Base-by-base conservation (phyloP, 1,284 basidiomycete genomes). In the Athelia psychrophila region DNA sequence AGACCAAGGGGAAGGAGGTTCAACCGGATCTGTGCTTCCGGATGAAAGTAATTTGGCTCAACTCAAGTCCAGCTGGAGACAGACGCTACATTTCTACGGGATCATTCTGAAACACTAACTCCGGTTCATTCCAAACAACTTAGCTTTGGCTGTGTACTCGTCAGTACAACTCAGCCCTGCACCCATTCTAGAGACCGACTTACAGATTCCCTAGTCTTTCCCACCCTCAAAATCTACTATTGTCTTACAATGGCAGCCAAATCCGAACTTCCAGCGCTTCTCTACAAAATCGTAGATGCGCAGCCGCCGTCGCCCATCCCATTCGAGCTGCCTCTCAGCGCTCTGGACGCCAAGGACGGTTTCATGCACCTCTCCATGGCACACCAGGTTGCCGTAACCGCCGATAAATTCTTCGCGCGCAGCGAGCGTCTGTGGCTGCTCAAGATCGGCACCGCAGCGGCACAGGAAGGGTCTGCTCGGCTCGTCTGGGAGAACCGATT, bases 341-440 rank as follows among this genome's bases (percentile, higher is more conserved):
- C 62, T 35, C 67, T 77, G 42, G 77, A 79, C 57, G 45, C 57
- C 23, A 47, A 59, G 16, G 71, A 71, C 10, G 80, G 81, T 18
- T 84, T 83, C 68, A 76, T 87, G 47, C 84, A 87, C 64, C 71
- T 86, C 30, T 86, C 83, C 5, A 80, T 79, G 13, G 74, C 80
- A 2, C 42, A 59, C n/a, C 84, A 86, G 63, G 65, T 84, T 10
- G 74, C 76, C 1, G 69, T 69, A 40, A 84, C 83, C 9, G 64
- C 84, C 19, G 69, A 75, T 38, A 68, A 68, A 36, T 87, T 83
- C 70, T 88, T 86, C 65, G 60, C 59, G 8, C 54, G 66, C 22
- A 63, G 72, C 23, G 56, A 65, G 5, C 56, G 59, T 20, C 72
- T 86, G 46, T 75, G 75, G 54, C 60, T 86, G n/a, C 58, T 83